These are phyloP conservation scores for Trypanosomatidae sp. DNA, from an alignment of 208 protist genomes.

Conservation along the genomic window DNA sequence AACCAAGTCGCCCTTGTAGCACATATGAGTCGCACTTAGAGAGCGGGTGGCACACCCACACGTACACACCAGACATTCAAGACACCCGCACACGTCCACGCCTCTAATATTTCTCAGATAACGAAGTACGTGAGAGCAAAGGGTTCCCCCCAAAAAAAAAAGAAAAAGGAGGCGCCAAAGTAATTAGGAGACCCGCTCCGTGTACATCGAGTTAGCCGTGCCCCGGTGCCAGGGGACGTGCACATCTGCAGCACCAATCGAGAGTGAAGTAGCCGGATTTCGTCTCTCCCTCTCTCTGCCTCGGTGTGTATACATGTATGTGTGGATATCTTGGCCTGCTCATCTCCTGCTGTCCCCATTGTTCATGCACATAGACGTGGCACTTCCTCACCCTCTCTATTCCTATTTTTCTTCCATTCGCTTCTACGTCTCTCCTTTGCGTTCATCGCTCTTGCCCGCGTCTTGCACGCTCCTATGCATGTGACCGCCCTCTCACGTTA, in stretches of 20 bases:
- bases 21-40: neutral
- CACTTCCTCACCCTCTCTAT: neutral
- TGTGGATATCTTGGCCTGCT: neutral
- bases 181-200: neutral
- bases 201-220: neutral
- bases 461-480: neutral
- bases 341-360: no score
- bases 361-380: neutral
- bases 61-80: neutral
- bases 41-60: neutral
- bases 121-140: no score
- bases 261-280: neutral
- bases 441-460: neutral
- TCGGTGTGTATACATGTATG: constrained; percentile 1
- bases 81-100: neutral
- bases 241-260: neutral
- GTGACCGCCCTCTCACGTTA: no score
- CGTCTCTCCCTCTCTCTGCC: neutral
- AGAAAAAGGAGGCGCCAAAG: neutral
- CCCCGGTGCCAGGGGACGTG: neutral
- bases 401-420: neutral
- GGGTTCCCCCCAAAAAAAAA: neutral
- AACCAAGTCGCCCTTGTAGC: no score
- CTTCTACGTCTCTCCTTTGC: neutral
- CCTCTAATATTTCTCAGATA: neutral